These are phyloP conservation scores for Taiozyma sp. DNA, from an alignment of 1,139 yeast species.

Conservation along the genomic window DNA sequence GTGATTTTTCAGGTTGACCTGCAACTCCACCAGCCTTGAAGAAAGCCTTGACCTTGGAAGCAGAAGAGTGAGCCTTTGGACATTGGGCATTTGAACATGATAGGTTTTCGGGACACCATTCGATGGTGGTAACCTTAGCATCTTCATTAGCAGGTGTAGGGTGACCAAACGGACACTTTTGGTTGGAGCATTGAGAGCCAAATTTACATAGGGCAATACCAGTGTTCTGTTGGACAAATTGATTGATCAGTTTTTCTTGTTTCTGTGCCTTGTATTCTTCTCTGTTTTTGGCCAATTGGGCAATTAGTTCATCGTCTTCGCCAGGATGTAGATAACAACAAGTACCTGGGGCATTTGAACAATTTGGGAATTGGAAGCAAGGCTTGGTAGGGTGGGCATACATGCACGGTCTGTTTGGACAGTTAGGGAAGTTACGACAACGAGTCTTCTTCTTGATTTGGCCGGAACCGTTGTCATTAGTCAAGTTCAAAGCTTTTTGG, in stretches of 20 bases:
- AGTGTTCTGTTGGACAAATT: conserved; percentile 28
- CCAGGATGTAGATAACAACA: conserved; percentile 82
- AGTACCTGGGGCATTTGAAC: conserved; percentile 77
- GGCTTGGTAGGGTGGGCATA: conserved; percentile 76
- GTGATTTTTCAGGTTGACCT: conserved; percentile 40
- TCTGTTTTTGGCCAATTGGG: conserved; percentile 56
- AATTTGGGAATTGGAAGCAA: conserved; percentile 75
- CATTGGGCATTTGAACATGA: conserved; percentile 59
- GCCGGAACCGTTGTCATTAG: conserved; percentile 16
- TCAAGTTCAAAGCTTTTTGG: conserved; percentile 21
- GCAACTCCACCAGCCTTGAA: conserved; percentile 21
- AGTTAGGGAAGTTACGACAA: conserved; percentile 77
- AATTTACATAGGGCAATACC: conserved; percentile 68
- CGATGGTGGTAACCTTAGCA: conserved; percentile 61
- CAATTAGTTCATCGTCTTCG: conserved; percentile 70
- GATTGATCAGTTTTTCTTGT: conserved; percentile 12
- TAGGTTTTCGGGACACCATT: conserved; percentile 76
- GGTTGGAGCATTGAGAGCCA: conserved; percentile 71
- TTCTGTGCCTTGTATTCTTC: conserved; percentile 37
- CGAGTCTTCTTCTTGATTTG: conserved; percentile 50
- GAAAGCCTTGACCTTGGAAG: conserved; percentile 31
- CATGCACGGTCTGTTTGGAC: conserved; percentile 59
- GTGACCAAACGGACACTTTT: conserved; percentile 82
- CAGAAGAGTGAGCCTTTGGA: conserved; percentile 78
- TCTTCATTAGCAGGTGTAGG: conserved; percentile 82